Evolutionary conservation across 352 stramenopile genomes (phyloP), one percentile per base, ranked within the genome.

Genomic region (Pythium vanterpoolii): DNA sequence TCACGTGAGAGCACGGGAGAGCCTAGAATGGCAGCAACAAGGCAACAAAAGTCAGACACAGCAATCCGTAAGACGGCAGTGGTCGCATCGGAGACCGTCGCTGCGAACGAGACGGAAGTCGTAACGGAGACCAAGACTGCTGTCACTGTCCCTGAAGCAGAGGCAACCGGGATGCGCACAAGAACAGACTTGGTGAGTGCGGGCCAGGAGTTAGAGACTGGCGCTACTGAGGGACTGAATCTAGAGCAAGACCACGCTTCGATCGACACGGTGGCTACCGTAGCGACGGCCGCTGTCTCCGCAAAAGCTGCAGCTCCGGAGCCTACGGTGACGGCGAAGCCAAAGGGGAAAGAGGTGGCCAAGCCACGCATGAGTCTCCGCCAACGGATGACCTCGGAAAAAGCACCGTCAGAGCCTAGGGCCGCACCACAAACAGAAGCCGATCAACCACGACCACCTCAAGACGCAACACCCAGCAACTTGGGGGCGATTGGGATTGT

Each of bases 331-430:
- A n/a, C 4, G 27, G 30, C 27, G 19, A 51, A 51, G 34, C 43
- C 43, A 33, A 50, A 50, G 11, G 18, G 19, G 0, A 57, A 34
- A 9, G 11, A 9, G 13, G 9, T 7, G 24, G 24, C 23, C 7
- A 33, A 45, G n/a, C 26, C 50, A 23, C 50, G 24, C 19, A 38
- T 39, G 34, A 57, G 50, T 27, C 34, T 57, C 9, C 50, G 34
- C 6, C 33, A 57, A 13, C 50, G 50, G 11, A 48, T 48, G 33
- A 16, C 23, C 7, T 24, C 3, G n/a, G 36, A 39, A 26, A 24
- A 57, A 27, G 28, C 5, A 43, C 26, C 7, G 1, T 5, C 28
- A 18, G 34, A 42, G 13, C 8, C 13, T n/a, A 18, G 14, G 18
- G 34, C 34, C n/a, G 31, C 6, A 24, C 38, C 38, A 18, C 38